These are phyloP conservation scores for Pseudogymnoascus sp. DNA, from an alignment of 2,329 filamentous ascomycete species.

Conservation along the genomic window DNA sequence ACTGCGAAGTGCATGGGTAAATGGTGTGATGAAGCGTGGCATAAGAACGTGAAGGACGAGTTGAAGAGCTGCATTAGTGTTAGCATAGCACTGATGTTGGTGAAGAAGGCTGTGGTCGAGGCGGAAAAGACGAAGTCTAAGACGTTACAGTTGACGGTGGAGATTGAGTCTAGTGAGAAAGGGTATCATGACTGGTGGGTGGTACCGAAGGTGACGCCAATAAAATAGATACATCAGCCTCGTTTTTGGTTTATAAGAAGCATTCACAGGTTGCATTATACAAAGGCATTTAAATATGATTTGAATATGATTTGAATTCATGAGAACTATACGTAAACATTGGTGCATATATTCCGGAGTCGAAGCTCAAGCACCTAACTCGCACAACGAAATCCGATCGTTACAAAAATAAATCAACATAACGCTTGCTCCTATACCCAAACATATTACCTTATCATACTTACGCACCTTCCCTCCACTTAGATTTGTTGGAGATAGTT, in stretches of 20 bases:
- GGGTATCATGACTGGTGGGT: conserved; percentile 61
- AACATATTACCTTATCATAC: conserved; percentile 5
- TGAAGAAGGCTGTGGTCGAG: conserved; percentile 49
- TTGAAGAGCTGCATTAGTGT: conserved; percentile 66
- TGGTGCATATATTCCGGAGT: conserved; percentile 4
- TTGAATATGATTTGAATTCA: conserved; percentile 6
- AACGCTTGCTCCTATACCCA: conserved; percentile 1
- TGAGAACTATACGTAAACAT: conserved; percentile 7
- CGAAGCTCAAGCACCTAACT: conserved; percentile 1
- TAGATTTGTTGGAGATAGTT: conserved; percentile 47
- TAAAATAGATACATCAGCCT: background rate
- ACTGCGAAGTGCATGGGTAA: conserved; percentile 50
- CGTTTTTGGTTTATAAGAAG: background rate
- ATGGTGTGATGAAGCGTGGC: conserved; percentile 51
- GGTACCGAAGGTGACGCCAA: conserved; percentile 39
- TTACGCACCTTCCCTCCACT: background rate
- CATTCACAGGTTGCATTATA: background rate
- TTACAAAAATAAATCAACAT: background rate
- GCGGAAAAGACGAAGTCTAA: conserved; percentile 21
- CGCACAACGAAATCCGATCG: background rate
- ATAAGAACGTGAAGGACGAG: conserved; percentile 49
- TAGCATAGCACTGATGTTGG: conserved; percentile 53
- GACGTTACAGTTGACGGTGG: conserved; percentile 36
- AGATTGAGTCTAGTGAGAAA: conserved; percentile 46
- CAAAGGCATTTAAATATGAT: background rate